Evolutionary conservation across 2,329 filamentous ascomycete genomes (phyloP), one percentile per base, ranked within the genome.

Genomic region (Aphanocladium album): DNA sequence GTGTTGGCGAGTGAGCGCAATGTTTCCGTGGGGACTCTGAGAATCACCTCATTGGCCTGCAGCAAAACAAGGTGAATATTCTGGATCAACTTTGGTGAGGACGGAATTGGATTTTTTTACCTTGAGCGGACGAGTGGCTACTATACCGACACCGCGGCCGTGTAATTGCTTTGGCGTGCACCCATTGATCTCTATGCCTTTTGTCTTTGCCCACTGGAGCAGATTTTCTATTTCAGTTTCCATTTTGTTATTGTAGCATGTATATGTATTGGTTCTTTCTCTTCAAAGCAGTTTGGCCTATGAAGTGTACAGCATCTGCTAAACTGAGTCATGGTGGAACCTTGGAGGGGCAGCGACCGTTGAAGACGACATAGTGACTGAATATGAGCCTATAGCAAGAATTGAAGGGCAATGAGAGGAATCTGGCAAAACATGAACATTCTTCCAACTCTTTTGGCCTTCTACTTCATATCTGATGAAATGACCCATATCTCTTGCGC

Each of bases 141-240:
- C 80, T 60, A 96, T 86, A 51, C 93, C 92, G 57, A 95, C 82
- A 30, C 92, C 92, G 59, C 89, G 82, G 1, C 87, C 89, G 6
- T 87, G 83, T 17, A 96, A 86, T 43, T 78, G 78, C 45, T 85
- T 81, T 5, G 91, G 87, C 2, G 78, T 77, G 52, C 96, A 84
- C 30, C 86, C 87, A 67, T 88, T 80, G 65, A 91, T 82, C 39
- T 80, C 74, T 30, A 96, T 82, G 16, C 89, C 89, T 61, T 85
- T 80, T 1, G 75, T 73, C 35, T 79, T 71, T 1, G 89, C 88
- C 90, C 91, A 96, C 62, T 80, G 68, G 2, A 88, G 78, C 62
- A 96, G 89, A 9, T 77, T 74, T 27, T 82, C 74, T 25, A 70
- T 68, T 45, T 56, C 59, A n/a, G 43, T 33, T 37, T 60, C 59